These are phyloP conservation scores for Penicillium expansum DNA, from an alignment of 2,329 filamentous ascomycete genomes.

Conservation along the genomic window DNA sequence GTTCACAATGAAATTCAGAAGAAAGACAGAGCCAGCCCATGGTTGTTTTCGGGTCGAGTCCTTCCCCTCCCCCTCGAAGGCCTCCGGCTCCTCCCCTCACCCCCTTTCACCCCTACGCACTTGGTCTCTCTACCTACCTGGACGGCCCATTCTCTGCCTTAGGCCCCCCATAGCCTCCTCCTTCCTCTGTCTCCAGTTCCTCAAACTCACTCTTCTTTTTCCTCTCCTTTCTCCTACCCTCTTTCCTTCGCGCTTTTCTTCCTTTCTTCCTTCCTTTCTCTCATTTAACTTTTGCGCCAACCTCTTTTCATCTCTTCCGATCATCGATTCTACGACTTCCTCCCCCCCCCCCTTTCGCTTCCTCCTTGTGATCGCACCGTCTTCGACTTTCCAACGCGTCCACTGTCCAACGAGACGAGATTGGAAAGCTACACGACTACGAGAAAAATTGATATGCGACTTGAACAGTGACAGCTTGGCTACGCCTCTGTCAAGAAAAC, in stretches of 20 bases:
- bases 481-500: constrained; percentile 16
- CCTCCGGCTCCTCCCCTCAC: constrained; percentile 1
- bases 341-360: constrained; percentile 13
- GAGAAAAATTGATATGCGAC: constrained; percentile 21
- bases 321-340: constrained; percentile 4
- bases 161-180: constrained; percentile 25
- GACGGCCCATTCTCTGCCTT: constrained; percentile 25
- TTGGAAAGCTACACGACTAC: constrained; percentile 5
- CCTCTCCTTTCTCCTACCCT: constrained; percentile 24
- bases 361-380: constrained; percentile 4
- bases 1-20: neutral
- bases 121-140: constrained; percentile 14
- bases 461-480: constrained; percentile 21
- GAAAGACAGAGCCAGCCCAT: too few relatives aligned
- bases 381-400: constrained; percentile 16
- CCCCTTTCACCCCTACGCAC: constrained; percentile 16
- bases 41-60: constrained; percentile 13
- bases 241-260: constrained; percentile 17
- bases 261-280: constrained; percentile 14
- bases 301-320: constrained; percentile 6
- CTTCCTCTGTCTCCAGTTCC: constrained; percentile 19
- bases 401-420: constrained; percentile 8
- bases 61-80: neutral
- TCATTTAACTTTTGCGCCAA: constrained; percentile 9
- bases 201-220: constrained; percentile 25